Evolutionary conservation across 2,329 filamentous ascomycete species (phyloP).

Genomic region (Colletotrichum cordylinicola): DNA sequence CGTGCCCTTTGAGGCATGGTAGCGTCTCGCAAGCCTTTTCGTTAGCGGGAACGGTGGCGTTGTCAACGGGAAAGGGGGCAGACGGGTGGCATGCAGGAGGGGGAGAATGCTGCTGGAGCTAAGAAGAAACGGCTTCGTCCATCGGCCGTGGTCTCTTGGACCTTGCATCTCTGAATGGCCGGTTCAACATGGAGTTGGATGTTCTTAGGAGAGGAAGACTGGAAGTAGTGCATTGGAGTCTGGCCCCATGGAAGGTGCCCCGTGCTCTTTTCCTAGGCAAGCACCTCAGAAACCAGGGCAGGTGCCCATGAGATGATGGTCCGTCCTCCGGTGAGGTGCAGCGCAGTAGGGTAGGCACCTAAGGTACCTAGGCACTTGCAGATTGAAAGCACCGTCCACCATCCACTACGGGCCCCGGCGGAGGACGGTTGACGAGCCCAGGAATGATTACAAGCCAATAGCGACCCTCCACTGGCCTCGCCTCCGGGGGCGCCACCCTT

Average conservation of each 20-base stretch:
- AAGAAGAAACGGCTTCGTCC: not conserved
- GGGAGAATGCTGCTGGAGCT: not conserved
- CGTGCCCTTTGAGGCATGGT: not conserved
- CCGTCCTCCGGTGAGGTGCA: not conserved
- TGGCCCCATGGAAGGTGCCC: not conserved
- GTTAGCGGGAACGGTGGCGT: not conserved
- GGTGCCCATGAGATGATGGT: not conserved
- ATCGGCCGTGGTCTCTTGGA: not conserved
- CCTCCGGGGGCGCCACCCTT: not conserved
- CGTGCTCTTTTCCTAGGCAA: not conserved
- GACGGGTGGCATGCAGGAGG: not conserved
- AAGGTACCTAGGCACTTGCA: not conserved
- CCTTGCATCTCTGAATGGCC: not conserved
- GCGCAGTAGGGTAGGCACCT: not conserved
- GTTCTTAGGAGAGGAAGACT: not conserved
- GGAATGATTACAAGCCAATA: not conserved
- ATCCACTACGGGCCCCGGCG: not conserved
- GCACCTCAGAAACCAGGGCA: not conserved
- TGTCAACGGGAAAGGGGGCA: not conserved
- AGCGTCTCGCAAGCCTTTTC: not conserved
- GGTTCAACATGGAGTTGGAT: not conserved
- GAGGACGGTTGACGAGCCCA: not conserved
- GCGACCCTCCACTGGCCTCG: not conserved
- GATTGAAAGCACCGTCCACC: not conserved
- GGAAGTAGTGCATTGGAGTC: not conserved